Conservation (phyloP, 345 rosid species). For the Eucalyptus grandis region DNA sequence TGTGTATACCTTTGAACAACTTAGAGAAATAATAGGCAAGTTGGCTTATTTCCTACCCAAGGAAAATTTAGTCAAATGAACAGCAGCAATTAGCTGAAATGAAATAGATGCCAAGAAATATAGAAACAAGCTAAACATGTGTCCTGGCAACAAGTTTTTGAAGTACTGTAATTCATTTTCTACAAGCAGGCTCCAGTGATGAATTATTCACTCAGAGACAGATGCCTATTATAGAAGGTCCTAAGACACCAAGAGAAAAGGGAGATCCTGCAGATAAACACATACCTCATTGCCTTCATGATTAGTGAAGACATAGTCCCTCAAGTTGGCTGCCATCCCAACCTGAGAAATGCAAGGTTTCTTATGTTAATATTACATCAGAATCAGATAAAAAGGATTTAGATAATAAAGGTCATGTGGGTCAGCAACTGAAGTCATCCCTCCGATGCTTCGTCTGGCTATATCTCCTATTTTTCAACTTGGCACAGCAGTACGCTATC, state of each 20-base stretch:
- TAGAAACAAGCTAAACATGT: neutral
- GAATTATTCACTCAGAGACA: neutral
- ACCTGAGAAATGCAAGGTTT: slow-evolving; percentile 21
- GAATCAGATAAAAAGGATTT: neutral
- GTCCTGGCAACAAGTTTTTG: neutral
- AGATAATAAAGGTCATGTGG: neutral
- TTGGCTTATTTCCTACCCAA: neutral
- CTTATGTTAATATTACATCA: neutral
- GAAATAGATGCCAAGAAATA: neutral
- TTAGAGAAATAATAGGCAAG: neutral
- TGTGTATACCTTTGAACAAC: neutral
- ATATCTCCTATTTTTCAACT: neutral
- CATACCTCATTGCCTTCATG: slow-evolving; percentile 63
- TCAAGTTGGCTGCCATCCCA: slow-evolving; percentile 87
- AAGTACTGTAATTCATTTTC: neutral
- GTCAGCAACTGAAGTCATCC: neutral
- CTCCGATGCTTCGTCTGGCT: neutral
- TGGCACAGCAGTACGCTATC: neutral
- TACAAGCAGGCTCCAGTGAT: neutral
- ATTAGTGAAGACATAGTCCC: slow-evolving; percentile 52
- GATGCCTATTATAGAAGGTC: neutral
- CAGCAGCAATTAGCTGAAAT: neutral
- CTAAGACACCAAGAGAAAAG: neutral
- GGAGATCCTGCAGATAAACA: neutral
- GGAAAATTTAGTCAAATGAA: neutral